A percentile compares a stretch with the other conserved stretches of the same genome.
Conservation (phyloP, 805 yeast species). For the Candida ascalaphidarum region DNA sequence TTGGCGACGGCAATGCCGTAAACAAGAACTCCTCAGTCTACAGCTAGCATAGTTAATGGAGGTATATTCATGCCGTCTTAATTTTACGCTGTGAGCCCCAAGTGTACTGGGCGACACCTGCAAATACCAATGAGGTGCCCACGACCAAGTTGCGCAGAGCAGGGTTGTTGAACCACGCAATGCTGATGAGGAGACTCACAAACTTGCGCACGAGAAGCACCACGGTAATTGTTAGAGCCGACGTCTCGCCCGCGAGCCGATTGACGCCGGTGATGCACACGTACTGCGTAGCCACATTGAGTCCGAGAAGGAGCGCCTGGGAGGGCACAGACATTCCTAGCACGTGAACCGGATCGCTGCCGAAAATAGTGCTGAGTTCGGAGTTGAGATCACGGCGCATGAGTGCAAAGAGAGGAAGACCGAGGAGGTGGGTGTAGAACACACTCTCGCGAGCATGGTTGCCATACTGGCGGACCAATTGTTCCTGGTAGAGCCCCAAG, state of each 20-base stretch:
- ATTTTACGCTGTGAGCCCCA: too few relatives aligned
- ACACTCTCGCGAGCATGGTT: slow-evolving; percentile 57
- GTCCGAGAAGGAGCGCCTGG: slow-evolving; percentile 4
- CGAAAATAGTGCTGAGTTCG: slow-evolving; percentile 5
- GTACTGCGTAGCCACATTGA: slow-evolving; percentile 16
- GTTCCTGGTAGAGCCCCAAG: slow-evolving; percentile 52
- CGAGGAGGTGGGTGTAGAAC: slow-evolving; percentile 51
- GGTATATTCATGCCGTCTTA: too few relatives aligned
- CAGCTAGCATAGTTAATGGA: too few relatives aligned
- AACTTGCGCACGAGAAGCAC: slow-evolving; percentile 56
- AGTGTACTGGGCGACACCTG: slow-evolving; percentile 26
- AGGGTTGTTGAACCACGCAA: slow-evolving; percentile 44
- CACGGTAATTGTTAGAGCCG: slow-evolving; percentile 58
- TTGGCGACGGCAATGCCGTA: slow-evolving; percentile 18
- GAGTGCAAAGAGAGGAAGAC: slow-evolving; percentile 44
- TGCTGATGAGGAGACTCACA: slow-evolving; percentile 48
- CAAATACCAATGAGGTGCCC: slow-evolving; percentile 46
- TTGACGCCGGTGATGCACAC: slow-evolving; percentile 65
- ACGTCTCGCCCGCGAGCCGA: slow-evolving; percentile 44
- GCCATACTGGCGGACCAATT: slow-evolving; percentile 41
- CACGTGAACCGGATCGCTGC: background rate
- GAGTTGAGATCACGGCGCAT: slow-evolving; percentile 14
- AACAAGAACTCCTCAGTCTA: too few relatives aligned
- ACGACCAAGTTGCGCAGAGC: slow-evolving; percentile 22
- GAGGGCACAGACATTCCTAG: background rate